Conservation (phyloP, 768 basidiomycete species). For the Lanmaoa rubissima region DNA sequence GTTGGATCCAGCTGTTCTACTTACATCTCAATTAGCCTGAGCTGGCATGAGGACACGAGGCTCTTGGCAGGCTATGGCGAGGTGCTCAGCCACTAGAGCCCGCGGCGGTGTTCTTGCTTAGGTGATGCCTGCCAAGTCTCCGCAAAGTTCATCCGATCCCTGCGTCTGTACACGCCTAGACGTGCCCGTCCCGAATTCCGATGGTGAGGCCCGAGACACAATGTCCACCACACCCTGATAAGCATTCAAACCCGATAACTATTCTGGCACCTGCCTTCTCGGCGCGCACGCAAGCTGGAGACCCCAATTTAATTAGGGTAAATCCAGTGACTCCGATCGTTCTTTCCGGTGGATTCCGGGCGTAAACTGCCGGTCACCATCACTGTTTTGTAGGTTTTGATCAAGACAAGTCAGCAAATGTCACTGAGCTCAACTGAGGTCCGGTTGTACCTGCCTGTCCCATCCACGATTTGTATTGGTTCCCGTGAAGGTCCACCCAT, state of each 20-base stretch:
- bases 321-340: neutral
- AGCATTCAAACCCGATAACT: neutral
- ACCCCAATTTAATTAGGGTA: neutral
- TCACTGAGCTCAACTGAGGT: constrained; percentile 14
- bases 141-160: neutral
- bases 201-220: neutral
- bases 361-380: neutral
- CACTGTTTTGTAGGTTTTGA: constrained; percentile 2
- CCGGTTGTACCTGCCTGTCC: neutral
- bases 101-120: neutral
- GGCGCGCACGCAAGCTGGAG: neutral
- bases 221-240: neutral
- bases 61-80: neutral
- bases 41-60: neutral
- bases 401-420: neutral
- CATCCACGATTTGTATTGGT: neutral
- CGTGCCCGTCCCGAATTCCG: neutral
- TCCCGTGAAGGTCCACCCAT: neutral
- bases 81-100: too few species aligned
- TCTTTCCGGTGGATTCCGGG: neutral
- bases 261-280: neutral
- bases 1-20: neutral
- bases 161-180: neutral
- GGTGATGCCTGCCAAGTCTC: neutral
- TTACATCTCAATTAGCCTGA: neutral